Evolutionary conservation across 1,284 basidiomycete species (phyloP), one percentile per base, ranked within the genome.

Genomic region (Ustilago cynodontis): DNA sequence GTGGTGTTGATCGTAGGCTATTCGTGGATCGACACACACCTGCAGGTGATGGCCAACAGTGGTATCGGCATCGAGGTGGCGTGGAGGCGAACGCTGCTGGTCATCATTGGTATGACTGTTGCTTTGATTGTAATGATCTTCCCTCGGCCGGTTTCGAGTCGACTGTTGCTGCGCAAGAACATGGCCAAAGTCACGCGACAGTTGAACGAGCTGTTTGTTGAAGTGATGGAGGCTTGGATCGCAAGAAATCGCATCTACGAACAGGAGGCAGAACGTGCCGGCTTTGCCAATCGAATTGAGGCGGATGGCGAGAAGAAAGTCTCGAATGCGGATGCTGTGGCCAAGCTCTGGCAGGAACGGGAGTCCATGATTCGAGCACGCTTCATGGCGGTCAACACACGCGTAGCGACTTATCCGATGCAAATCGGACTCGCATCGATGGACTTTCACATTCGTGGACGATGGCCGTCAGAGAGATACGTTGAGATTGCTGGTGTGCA

Each of bases 381-480:
- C 78, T 87, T 71, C 86, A 88, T 82, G 65, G 89, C 39, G 79
- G 85, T 61, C 77, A 86, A 37, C 66, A 89, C 58, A 81, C 86
- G 58, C 65, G 82, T 66, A 0, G 62, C 62, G 80, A 87, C 77
- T 88, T 88, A 31, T 81, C 72, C 28, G 80, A 87, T 51, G 88
- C 89, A 52, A 87, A 86, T 78, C 88, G 89, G 87, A 87, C 89
- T 81, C 88, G 89, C 39, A 87, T 82, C 65, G 41, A 59, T 79
- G 47, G 79, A 81, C 49, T 65, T 79, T 20, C 74, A 71, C 72
- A 86, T 90, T 18, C 86, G 89, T 10, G 90, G 90, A 8, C 85
- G 84, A 41, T 90, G 89, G 89, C 88, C 89, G 5, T 80, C 79
- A 14, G 87, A 88, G 45, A 88, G 89, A 53, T 90, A 90, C 71